These are phyloP conservation scores for Coprinopsis strossmayeri DNA, from an alignment of 768 basidiomycete genomes.

Conservation along the genomic window DNA sequence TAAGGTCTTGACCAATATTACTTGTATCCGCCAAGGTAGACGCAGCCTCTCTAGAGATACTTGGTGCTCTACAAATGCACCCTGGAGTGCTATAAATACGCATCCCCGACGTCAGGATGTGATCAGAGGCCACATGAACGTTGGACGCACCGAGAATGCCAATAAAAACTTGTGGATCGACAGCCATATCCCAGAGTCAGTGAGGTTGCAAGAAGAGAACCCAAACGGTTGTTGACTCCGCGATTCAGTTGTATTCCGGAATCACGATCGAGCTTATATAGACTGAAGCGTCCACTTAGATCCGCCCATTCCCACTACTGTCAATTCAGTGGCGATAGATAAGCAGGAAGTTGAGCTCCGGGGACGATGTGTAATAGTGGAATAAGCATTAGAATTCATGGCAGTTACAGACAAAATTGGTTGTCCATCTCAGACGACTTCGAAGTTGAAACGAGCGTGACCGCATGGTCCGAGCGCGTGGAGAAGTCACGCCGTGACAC, in stretches of 20 bases:
- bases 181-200: constrained; percentile 4
- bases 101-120: not conserved
- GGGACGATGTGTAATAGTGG: no score
- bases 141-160: constrained; percentile 45
- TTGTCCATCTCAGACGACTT: no score
- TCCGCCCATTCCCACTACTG: not conserved
- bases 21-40: constrained; percentile 35
- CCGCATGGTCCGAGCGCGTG: constrained; percentile 21
- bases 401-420: no score
- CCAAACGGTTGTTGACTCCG: no score
- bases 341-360: no score
- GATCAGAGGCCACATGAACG: constrained; percentile 2
- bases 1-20: constrained; percentile 61
- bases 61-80: constrained; percentile 88
- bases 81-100: constrained; percentile 70
- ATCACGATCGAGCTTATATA: constrained; percentile 1
- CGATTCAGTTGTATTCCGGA: not conserved
- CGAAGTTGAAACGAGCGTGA: not conserved
- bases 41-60: constrained; percentile 54
- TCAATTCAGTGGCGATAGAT: constrained; percentile 2
- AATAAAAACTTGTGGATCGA: constrained; percentile 18
- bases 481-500: constrained; percentile 5
- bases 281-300: not conserved
- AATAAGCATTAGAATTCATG: no score
- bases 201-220: no score